Conservation (phyloP, 768 basidiomycete species). For the Leccinum disarticulatum region DNA sequence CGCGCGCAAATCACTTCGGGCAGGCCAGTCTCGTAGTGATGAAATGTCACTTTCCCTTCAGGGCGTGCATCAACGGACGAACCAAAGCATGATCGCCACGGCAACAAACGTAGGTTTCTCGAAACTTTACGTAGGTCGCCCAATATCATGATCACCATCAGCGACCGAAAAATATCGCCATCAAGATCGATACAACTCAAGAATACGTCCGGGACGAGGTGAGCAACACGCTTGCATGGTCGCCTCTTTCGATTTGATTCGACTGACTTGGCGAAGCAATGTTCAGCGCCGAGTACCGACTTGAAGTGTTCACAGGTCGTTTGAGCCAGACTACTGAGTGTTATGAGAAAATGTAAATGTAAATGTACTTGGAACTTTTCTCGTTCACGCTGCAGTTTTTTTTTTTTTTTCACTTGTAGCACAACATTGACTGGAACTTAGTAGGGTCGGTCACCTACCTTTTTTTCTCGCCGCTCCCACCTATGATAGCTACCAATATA, state of each 20-base stretch:
- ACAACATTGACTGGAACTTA: no score
- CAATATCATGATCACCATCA: neutral
- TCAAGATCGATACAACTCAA: neutral
- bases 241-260: neutral
- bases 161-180: neutral
- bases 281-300: conserved; percentile 18
- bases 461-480: no score
- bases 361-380: neutral
- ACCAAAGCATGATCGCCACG: neutral
- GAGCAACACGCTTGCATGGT: neutral
- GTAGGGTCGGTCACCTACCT: no score
- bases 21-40: conserved; percentile 17
- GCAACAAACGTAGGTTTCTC: neutral
- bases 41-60: conserved; percentile 35
- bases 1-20: conserved; percentile 50
- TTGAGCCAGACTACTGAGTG: neutral
- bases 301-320: conserved; percentile 23
- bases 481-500: no score
- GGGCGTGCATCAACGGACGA: conserved; percentile 22
- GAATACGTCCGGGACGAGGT: neutral
- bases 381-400: no score
- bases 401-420: no score
- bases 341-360: neutral
- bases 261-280: conserved; percentile 13
- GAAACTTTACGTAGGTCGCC: neutral